These are phyloP conservation scores for Asterochloris erici DNA, from an alignment of 139 green algal species.

Conservation along the genomic window DNA sequence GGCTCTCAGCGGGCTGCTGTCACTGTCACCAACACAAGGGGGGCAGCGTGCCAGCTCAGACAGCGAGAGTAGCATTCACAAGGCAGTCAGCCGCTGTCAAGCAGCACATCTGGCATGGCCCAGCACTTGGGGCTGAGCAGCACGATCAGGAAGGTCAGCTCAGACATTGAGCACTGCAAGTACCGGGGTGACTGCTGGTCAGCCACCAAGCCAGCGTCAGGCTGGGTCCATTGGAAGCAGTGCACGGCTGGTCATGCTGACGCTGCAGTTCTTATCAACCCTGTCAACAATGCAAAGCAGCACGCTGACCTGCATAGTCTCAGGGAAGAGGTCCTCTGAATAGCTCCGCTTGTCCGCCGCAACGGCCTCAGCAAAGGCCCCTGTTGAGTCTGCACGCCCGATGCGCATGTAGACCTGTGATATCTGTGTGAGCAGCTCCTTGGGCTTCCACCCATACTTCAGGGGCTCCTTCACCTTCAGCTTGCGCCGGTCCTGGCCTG, in stretches of 20 bases:
- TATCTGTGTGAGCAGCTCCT: slow-evolving; percentile 75
- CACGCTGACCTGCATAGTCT: slow-evolving; percentile 35
- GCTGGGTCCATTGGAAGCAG: not conserved
- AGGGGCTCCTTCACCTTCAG: slow-evolving; percentile 80
- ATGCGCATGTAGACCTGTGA: slow-evolving; percentile 85
- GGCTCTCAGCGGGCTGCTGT: too few relatives aligned
- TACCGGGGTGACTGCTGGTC: not conserved
- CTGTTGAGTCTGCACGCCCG: slow-evolving; percentile 48
- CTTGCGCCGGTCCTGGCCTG: slow-evolving; percentile 56
- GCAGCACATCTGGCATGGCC: too few relatives aligned
- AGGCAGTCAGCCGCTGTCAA: too few relatives aligned
- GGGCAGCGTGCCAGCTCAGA: too few relatives aligned
- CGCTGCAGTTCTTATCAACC: not conserved
- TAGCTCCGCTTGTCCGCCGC: slow-evolving; percentile 80
- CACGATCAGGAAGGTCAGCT: too few relatives aligned
- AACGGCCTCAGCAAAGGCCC: slow-evolving; percentile 70
- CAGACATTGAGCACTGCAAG: too few relatives aligned
- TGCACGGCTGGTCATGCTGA: not conserved
- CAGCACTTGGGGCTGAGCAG: too few relatives aligned
- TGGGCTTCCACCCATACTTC: slow-evolving; percentile 82
- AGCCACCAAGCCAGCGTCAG: not conserved
- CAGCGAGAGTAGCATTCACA: too few relatives aligned
- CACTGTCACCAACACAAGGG: too few relatives aligned
- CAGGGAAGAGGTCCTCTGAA: slow-evolving; percentile 66
- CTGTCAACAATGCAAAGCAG: too few relatives aligned